Evolutionary conservation across 169 alveolate genomes (phyloP).

Genomic region (Babesia ovis): DNA sequence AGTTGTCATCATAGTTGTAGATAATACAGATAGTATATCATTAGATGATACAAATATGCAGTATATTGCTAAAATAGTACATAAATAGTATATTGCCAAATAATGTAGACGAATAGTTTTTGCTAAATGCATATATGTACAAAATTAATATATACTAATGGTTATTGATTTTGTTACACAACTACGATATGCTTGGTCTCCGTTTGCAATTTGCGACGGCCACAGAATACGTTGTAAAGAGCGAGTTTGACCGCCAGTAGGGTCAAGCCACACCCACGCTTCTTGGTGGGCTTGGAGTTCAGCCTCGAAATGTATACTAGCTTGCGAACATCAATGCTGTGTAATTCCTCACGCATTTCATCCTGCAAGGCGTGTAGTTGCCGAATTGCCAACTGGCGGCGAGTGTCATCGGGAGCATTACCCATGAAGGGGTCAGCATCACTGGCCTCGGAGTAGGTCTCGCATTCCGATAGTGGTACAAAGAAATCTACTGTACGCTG

Average conservation of each 20-base stretch:
- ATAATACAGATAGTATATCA: no score
- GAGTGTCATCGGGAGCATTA: not conserved
- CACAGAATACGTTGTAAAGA: slow-evolving; percentile 61
- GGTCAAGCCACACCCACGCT: slow-evolving; percentile 46
- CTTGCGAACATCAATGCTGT: slow-evolving; percentile 28
- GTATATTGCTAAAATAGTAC: not conserved
- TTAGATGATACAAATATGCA: no score
- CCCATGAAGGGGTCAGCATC: slow-evolving; percentile 1
- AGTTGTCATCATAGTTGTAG: no score
- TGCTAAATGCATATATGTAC: not conserved
- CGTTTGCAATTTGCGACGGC: slow-evolving; percentile 43
- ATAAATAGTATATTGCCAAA: not conserved
- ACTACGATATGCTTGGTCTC: not conserved
- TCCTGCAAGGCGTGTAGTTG: slow-evolving; percentile 13
- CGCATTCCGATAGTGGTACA: slow-evolving; percentile 22
- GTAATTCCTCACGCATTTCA: slow-evolving; percentile 23
- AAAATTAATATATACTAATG: not conserved
- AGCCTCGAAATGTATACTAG: slow-evolving; percentile 58
- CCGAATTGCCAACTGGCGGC: slow-evolving; percentile 6
- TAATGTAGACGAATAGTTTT: not conserved
- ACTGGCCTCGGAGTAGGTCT: slow-evolving; percentile 33
- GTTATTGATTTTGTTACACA: not conserved
- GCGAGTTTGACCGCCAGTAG: slow-evolving; percentile 40
- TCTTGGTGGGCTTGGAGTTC: slow-evolving; percentile 48
- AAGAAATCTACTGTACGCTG: not conserved